Evolutionary conservation across 176 grass and related monocot genomes (phyloP), one percentile per base, ranked within the genome.

Genomic region (Raddia distichophylla): DNA sequence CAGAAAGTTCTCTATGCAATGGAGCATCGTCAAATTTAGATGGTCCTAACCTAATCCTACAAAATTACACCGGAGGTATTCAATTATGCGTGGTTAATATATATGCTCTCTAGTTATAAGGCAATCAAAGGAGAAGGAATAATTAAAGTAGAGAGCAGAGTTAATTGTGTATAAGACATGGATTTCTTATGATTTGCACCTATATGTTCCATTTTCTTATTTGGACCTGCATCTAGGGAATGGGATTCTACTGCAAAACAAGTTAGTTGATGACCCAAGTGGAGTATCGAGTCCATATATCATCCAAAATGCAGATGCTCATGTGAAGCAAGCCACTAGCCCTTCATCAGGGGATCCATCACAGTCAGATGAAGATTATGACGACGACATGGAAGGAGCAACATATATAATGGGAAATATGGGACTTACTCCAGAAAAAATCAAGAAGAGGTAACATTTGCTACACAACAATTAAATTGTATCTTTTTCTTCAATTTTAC

Each of bases 331-430:
- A 73, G 53, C 85, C 60, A 80, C 82, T 67, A 83, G 85, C 45
- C 81, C 79, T 77, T 91, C 92, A 13, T 93, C 88, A 65, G 75
- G 82, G 53, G 89, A 94, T 13, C 82, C 78, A 58, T 92, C 94
- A 57, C 87, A 63, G 19, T 87, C 92, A 40, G 90, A 94, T 37
- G 91, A 90, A 56, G 88, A 91, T 9, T 87, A 90, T 40, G 37
- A 40, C 19, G 90, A 90, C 4, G 37, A 40, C 19, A 56, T 90
- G 77, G 87, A 94, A 43, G 89, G 87, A 47, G 87, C 83, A 79
- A 70, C 67, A 64, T 87, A 97, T 48, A 87, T 53, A 53, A 69
- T 67, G 65, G 86, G 93, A 80, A 86, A 83, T 60, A 85, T 57
- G 64, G 68, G 83, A 40, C 86, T 87, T 74, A 61, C 60, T 13